Evolutionary conservation across 179 eudicot species (phyloP).

Genomic region (Heliamphora pulchella): DNA sequence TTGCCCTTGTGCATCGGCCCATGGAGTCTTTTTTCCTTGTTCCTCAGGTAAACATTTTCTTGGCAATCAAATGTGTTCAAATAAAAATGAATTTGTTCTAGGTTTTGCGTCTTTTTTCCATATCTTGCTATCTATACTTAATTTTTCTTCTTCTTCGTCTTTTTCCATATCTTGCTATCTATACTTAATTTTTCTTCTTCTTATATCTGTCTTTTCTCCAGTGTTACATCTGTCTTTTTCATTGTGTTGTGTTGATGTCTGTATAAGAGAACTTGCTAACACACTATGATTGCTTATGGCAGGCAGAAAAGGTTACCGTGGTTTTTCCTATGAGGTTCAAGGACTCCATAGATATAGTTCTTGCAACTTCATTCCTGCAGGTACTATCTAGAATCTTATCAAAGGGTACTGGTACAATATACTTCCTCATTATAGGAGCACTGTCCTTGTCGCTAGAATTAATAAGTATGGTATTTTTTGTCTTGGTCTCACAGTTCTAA

Average conservation of each 20-base stretch:
- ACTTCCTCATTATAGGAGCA: background rate
- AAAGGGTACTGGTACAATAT: background rate
- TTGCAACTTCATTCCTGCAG: constrained; percentile 92
- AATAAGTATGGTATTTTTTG: background rate
- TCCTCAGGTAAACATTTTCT: constrained; percentile 51
- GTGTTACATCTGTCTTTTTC: background rate
- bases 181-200: background rate
- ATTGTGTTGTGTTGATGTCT: background rate
- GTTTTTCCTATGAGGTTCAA: constrained; percentile 94
- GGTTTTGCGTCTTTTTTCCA: background rate
- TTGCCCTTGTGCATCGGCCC: constrained; percentile 90
- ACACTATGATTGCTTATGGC: constrained; percentile 24
- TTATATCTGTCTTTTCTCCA: too few relatives aligned
- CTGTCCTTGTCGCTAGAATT: background rate
- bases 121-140: background rate
- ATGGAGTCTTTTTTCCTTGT: constrained; percentile 78
- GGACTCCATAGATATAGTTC: constrained; percentile 74
- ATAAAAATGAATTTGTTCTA: background rate
- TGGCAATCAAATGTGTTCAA: background rate
- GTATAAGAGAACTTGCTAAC: background rate
- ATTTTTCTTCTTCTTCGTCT: background rate
- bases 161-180: background rate
- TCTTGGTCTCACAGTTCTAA: too few relatives aligned
- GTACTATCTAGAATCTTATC: constrained; percentile 28
- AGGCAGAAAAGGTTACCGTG: constrained; percentile 85